Evolutionary conservation across 441 rosid species (phyloP).

Genomic region (Isatis lusitanica): DNA sequence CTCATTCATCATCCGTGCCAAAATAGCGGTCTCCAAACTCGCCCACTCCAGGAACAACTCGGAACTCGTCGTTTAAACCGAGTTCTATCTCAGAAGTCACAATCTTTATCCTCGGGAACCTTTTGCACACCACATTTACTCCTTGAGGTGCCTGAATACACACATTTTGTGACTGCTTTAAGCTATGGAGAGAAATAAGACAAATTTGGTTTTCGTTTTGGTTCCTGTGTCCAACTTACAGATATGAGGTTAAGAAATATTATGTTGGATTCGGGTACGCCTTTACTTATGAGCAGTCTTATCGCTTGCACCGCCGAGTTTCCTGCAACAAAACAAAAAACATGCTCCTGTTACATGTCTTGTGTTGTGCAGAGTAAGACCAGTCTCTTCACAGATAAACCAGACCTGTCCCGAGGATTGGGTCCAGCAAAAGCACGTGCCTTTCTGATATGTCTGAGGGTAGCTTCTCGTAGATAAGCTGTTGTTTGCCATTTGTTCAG

Average conservation of each 20-base stretch:
- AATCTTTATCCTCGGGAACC: slow-evolving; percentile 84
- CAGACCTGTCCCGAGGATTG: slow-evolving; percentile 91
- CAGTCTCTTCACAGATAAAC: background rate
- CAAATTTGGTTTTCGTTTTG: background rate
- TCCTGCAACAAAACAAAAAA: slow-evolving; percentile 43
- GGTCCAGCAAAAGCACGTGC: slow-evolving; percentile 87
- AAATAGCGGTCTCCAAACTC: slow-evolving; percentile 97
- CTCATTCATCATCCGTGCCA: slow-evolving; percentile 79
- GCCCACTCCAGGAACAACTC: slow-evolving; percentile 96
- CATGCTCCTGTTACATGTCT: background rate
- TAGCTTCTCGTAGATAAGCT: slow-evolving; percentile 89
- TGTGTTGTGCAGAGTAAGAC: background rate
- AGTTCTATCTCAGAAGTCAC: slow-evolving; percentile 92
- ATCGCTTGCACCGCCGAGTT: slow-evolving; percentile 95
- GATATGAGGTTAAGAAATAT: slow-evolving; percentile 93
- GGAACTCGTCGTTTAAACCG: slow-evolving; percentile 77
- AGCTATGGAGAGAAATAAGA: background rate
- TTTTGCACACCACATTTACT: slow-evolving; percentile 91
- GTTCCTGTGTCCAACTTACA: slow-evolving; percentile 47
- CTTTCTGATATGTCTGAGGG: slow-evolving; percentile 89
- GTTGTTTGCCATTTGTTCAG: slow-evolving; percentile 28
- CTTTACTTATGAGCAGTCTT: slow-evolving; percentile 76
- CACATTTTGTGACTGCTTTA: background rate
- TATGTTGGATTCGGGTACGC: slow-evolving; percentile 85
- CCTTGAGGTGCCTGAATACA: slow-evolving; percentile 91